These are phyloP conservation scores for Ehretia macrophylla DNA, from an alignment of 257 asterid genomes.

Conservation along the genomic window DNA sequence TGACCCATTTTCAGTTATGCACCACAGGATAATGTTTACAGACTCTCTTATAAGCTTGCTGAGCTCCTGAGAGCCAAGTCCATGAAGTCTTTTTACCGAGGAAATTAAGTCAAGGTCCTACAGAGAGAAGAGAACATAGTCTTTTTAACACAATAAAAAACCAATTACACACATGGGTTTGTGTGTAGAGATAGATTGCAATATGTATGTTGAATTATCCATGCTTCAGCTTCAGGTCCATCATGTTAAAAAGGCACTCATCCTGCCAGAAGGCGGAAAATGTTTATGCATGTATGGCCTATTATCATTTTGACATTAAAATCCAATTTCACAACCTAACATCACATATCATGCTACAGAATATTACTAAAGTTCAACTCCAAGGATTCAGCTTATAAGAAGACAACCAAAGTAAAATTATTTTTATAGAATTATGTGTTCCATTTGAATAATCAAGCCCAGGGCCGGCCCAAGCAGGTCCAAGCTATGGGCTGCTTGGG, in stretches of 20 bases:
- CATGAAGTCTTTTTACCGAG: constrained; percentile 81
- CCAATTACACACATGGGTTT: not conserved
- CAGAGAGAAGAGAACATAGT: constrained; percentile 9
- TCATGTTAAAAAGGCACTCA: no score
- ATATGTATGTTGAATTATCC: not conserved
- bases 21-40: constrained; percentile 54
- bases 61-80: constrained; percentile 76
- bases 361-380: no score
- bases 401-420: not conserved
- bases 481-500: no score
- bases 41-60: constrained; percentile 74
- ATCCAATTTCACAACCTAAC: no score
- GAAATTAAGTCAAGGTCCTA: constrained; percentile 83
- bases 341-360: no score
- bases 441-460: not conserved
- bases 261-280: no score
- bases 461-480: no score
- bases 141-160: not conserved
- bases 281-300: no score
- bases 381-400: not conserved
- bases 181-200: not conserved
- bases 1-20: constrained; percentile 56
- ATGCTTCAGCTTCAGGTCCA: no score
- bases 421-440: not conserved
- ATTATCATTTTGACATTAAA: no score